phyloP scores from a whole-genome alignment of 2,329 filamentous ascomycete genomes.

The Pseudocercospora crystallina region DNA sequence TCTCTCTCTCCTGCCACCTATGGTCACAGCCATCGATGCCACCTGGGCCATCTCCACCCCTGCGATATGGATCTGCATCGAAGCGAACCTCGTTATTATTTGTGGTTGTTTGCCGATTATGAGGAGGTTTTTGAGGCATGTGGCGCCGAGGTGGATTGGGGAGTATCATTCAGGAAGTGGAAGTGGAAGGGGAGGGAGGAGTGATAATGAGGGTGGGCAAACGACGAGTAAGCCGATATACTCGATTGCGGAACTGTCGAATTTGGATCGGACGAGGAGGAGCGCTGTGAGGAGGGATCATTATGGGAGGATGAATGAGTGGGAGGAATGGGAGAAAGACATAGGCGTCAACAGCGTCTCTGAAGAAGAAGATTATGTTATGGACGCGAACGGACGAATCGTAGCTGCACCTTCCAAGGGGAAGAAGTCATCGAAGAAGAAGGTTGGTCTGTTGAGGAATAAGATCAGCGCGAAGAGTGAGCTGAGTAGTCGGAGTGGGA shows the following conservation, averaged over 20 bases:
- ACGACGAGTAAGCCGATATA: background rate
- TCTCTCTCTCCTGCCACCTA: conserved; percentile 11
- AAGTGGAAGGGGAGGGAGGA: background rate
- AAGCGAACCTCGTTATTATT: conserved; percentile 18
- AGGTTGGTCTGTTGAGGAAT: no score
- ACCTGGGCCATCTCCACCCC: conserved; percentile 15
- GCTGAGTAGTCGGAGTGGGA: no score
- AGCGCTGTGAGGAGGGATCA: background rate
- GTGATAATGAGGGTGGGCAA: background rate
- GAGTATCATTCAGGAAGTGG: background rate
- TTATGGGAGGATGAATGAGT: conserved; percentile 12
- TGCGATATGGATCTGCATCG: conserved; percentile 19
- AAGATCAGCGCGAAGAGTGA: no score
- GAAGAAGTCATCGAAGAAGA: no score
- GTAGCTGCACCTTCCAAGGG: background rate
- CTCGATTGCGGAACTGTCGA: conserved; percentile 13
- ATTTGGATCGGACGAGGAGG: conserved; percentile 6
- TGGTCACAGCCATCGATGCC: conserved; percentile 8
- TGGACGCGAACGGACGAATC: conserved; percentile 6
- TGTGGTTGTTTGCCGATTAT: conserved; percentile 18
- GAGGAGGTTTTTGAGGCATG: conserved; percentile 16
- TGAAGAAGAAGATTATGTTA: background rate
- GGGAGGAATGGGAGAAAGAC: conserved; percentile 16
- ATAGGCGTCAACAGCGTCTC: conserved; percentile 5
- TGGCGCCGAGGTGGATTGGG: conserved; percentile 16